Percentiles rank a stretch among this genome's conserved stretches.
Conservation (phyloP, 495 filamentous ascomycete genomes). For the Sordaria brevicollis region DNA sequence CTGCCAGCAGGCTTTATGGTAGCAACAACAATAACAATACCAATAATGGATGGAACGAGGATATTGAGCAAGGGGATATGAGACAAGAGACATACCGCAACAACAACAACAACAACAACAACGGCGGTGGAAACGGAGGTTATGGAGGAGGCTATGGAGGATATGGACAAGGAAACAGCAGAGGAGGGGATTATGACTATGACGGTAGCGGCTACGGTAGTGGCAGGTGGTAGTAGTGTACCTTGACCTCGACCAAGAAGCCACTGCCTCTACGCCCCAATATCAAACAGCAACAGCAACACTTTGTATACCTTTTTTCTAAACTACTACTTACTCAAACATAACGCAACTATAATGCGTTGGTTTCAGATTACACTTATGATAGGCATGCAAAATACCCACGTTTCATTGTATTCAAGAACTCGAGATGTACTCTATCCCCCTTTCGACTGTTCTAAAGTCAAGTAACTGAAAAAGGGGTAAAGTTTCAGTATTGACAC, state of each 20-base stretch:
- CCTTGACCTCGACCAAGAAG: too few species aligned
- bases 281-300: too few species aligned
- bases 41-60: constrained; percentile 22
- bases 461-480: too few species aligned
- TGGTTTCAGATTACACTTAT: background rate
- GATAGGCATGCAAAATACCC: background rate
- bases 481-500: too few species aligned
- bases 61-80: constrained; percentile 21
- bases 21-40: constrained; percentile 13
- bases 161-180: background rate
- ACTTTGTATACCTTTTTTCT: background rate
- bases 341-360: too few species aligned
- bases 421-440: too few species aligned
- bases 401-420: background rate
- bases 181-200: background rate
- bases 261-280: too few species aligned
- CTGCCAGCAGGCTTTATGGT: background rate
- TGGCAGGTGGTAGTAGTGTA: background rate
- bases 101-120: too few species aligned
- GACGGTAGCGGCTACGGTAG: background rate
- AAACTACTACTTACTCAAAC: too few species aligned
- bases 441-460: too few species aligned
- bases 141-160: background rate
- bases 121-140: background rate
- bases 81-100: background rate